Base-by-base conservation (phyloP, 345 rosid genomes). In the Aquilaria sinensis region DNA sequence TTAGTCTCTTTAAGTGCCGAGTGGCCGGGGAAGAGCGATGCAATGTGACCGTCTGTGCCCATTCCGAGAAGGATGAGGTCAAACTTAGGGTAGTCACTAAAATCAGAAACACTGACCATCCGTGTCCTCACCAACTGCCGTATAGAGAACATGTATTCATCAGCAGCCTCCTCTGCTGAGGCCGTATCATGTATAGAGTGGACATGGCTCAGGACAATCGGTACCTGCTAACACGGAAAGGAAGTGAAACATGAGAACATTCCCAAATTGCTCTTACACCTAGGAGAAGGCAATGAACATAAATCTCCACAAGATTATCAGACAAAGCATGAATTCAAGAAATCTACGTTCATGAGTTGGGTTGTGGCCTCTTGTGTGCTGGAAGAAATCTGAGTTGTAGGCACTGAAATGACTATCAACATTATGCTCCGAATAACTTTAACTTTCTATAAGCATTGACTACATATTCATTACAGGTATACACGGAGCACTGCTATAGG, bases 1-100 rank as follows among this genome's bases (percentile, higher is more conserved):
- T 81, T 78, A 34, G 79, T 83, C 74, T 74, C 83, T 23, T 76
- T 72, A 6, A 88, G 86, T 49, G 70, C 73, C 10, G 84, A 23
- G 58, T 90, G 98, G 72, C 78, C 74, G 0, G 98, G 97, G 65
- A 87, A 92, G 57, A 90, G 85, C 2, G 97, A 88, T 60, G 97
- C 98, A 34, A 90, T 80, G 59, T 93, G 94, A 61, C 98, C 97
- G 68, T 93, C 97, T 3, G 86, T 71, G 3, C 97, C 96, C 88
- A 93, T 83, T 47, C 86, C 92, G 2, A 93, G 98, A 60, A 90
- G 94, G 65, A 88, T 76, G 58, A 93, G 86, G 70, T 93, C 96
- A 63, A 93, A 93, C 77, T 75, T 93, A 53, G 98, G 98, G 70
- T 90, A 88, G 80, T 88, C 97, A 60, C 86, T 79, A 45, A 74